These are phyloP conservation scores for Aspergillus uvarum DNA, from an alignment of 2,329 filamentous ascomycete genomes.

Conservation along the genomic window DNA sequence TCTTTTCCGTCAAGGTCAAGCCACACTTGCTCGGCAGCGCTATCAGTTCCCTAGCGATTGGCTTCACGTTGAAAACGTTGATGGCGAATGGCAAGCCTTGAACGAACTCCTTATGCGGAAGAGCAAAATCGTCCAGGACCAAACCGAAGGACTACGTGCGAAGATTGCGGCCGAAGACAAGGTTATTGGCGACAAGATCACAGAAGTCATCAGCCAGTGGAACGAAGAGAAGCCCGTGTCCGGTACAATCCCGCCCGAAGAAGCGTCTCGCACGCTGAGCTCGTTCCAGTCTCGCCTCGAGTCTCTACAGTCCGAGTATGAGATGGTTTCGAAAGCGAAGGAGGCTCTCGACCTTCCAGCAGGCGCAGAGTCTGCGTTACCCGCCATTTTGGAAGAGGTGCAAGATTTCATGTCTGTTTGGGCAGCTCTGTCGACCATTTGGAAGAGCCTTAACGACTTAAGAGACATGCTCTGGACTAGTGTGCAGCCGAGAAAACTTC, in stretches of 20 bases:
- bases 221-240: conserved; percentile 96
- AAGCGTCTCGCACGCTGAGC: conserved; percentile 77
- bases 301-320: conserved; percentile 78
- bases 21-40: conserved; percentile 82
- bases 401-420: conserved; percentile 99
- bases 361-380: conserved; percentile 74
- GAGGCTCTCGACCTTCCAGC: conserved; percentile 89
- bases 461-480: conserved; percentile 92
- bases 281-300: conserved; percentile 84
- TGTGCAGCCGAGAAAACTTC: conserved; percentile 89
- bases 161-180: conserved; percentile 95
- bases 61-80: conserved; percentile 93
- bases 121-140: conserved; percentile 92
- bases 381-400: conserved; percentile 88
- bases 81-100: conserved; percentile 90
- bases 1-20: conserved; percentile 92
- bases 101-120: conserved; percentile 91
- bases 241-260: conserved; percentile 84
- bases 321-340: conserved; percentile 95
- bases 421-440: conserved; percentile 92
- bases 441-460: conserved; percentile 92
- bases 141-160: conserved; percentile 88
- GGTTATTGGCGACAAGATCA: conserved; percentile 83
- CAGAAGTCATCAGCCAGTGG: conserved; percentile 83
- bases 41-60: conserved; percentile 94